Percentiles rank a stretch among this genome's conserved stretches.
Evolutionary conservation across 2,329 filamentous ascomycete species (phyloP).

Genomic region (Xylaria polymorpha): DNA sequence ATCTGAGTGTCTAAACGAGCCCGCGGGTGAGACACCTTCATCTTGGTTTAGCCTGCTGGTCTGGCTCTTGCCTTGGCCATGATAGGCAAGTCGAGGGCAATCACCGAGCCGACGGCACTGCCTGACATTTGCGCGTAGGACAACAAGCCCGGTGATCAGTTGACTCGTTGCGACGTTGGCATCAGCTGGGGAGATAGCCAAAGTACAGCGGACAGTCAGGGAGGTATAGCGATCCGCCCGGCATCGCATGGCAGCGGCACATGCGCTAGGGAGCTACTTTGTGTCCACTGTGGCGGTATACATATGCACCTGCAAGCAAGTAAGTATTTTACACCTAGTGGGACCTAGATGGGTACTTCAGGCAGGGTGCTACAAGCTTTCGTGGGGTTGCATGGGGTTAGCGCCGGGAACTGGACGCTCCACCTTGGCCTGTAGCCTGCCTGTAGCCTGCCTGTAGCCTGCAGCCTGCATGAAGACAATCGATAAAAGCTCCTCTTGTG

Average conservation of each 20-base stretch:
- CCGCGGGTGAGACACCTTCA: not conserved
- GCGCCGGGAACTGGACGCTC: slow-evolving; percentile 7
- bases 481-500: slow-evolving; percentile 46
- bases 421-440: slow-evolving; percentile 31
- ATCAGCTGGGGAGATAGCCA: not conserved
- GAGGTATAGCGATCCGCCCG: not conserved
- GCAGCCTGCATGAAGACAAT: slow-evolving; percentile 31
- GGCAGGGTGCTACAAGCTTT: slow-evolving; percentile 1
- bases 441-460: slow-evolving; percentile 29
- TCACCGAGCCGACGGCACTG: slow-evolving; percentile 3
- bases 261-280: not conserved
- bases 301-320: not conserved
- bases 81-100: slow-evolving; percentile 1
- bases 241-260: not conserved
- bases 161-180: slow-evolving; percentile 7
- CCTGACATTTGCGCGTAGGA: slow-evolving; percentile 29
- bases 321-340: too few relatives aligned
- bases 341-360: not conserved
- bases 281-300: not conserved
- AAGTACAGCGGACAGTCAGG: not conserved
- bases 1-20: not conserved
- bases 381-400: slow-evolving; percentile 19
- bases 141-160: slow-evolving; percentile 28
- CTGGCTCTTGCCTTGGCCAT: slow-evolving; percentile 6
- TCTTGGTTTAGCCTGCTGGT: slow-evolving; percentile 1